Evolutionary conservation across 2,329 filamentous ascomycete species (phyloP), one percentile per base, ranked within the genome.

Genomic region (Diplodia scrobiculata): DNA sequence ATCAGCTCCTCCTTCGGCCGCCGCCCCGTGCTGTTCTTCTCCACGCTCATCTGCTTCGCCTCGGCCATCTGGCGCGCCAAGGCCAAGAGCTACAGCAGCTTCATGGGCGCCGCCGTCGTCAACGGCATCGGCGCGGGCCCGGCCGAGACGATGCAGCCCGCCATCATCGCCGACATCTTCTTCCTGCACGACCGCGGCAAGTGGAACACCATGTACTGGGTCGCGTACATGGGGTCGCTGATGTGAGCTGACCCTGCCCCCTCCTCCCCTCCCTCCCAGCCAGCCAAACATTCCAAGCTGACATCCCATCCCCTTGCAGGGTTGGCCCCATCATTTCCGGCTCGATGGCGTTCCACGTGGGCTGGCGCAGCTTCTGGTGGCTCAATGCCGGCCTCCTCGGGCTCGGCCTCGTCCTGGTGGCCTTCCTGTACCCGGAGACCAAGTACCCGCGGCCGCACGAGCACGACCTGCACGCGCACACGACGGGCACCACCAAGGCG

Each of bases 291-390:
- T 21, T 11, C 6, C 3, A 41, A 29, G 51, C 51, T 53, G 36
- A 58, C 34, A 29, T 3, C 9, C n/a, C n/a, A 19, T 29, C 29
- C 6, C 10, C 17, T 19, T 5, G 2, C 48, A 66, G 34, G 79
- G 72, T 85, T 62, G 84, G 80, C 2, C 84, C 84, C 2, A 87
- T 87, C 67, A 80, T 87, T 55, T 79, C 84, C 0, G 87, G 87
- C 1, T 76, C 84, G 0, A 89, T 89, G 86, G 81, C 85, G 1
- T 77, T 84, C 51, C 80, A 84, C 41, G 73, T 83, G 3, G 86
- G 86, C 55, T 88, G 85, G 84, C 79, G 85, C 29, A 86, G 78
- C 71, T 89, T 89, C 73, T 89, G 86, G 84, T 89, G 86, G 86
- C 78, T 89, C 68, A 88, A 88, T 68, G 83, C 85, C 1, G 87